These are phyloP conservation scores for Suillus lakei DNA, from an alignment of 768 basidiomycete species.

Conservation along the genomic window DNA sequence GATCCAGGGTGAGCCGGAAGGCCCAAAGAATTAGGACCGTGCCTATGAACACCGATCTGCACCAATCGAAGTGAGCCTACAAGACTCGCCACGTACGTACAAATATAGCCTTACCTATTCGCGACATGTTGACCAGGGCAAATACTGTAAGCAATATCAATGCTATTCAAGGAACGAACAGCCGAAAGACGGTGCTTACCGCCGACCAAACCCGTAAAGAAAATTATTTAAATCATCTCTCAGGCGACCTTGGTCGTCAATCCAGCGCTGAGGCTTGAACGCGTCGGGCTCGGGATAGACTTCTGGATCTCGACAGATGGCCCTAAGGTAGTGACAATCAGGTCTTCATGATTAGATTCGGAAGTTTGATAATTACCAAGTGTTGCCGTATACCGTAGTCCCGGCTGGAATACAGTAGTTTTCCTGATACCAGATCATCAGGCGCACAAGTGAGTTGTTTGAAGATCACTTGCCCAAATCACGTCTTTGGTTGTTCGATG, in stretches of 20 bases:
- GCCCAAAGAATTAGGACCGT: slow-evolving; percentile 39
- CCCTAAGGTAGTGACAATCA: not conserved
- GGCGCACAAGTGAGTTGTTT: not conserved
- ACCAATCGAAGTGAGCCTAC: slow-evolving; percentile 15
- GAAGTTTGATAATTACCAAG: slow-evolving; percentile 14
- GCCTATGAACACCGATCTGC: slow-evolving; percentile 60
- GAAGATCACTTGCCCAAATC: not conserved
- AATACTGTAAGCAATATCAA: slow-evolving; percentile 36
- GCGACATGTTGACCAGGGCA: slow-evolving; percentile 52
- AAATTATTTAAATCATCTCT: slow-evolving; percentile 48
- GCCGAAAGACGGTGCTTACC: slow-evolving; percentile 28
- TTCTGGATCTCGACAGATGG: slow-evolving; percentile 4
- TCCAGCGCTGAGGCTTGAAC: not conserved
- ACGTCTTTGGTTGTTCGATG: not conserved
- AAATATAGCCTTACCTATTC: not conserved
- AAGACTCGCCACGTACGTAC: not conserved
- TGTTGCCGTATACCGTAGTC: slow-evolving; percentile 14
- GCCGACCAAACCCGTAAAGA: slow-evolving; percentile 58
- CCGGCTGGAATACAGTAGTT: not conserved
- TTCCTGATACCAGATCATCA: not conserved
- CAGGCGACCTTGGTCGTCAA: not conserved
- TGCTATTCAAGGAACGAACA: not conserved
- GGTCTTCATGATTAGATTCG: too few species aligned
- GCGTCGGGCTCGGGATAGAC: not conserved
- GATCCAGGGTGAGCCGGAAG: slow-evolving; percentile 21